Evolutionary conservation across 345 rosid species (phyloP).

Genomic region (Carallia brachiata): DNA sequence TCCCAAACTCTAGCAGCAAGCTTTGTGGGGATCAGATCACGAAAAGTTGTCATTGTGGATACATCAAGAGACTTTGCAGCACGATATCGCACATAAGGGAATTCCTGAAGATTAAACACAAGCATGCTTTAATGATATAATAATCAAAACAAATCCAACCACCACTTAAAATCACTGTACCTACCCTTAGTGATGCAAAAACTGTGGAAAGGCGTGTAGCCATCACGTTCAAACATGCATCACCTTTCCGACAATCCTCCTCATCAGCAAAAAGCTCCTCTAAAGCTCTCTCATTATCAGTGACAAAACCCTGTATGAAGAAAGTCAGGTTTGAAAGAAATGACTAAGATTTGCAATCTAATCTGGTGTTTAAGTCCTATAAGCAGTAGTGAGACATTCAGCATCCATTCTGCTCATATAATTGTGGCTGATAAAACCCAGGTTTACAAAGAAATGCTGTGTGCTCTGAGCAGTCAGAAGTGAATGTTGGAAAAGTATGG

Average conservation of each 20-base stretch:
- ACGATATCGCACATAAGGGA: slow-evolving; percentile 90
- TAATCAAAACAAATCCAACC: slow-evolving; percentile 2
- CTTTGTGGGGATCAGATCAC: slow-evolving; percentile 91
- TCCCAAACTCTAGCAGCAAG: slow-evolving; percentile 99
- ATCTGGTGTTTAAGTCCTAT: too few species aligned
- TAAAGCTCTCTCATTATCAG: slow-evolving; percentile 84
- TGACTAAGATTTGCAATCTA: not conserved
- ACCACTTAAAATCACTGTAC: slow-evolving; percentile 20
- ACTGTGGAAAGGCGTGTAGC: slow-evolving; percentile 95
- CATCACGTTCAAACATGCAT: slow-evolving; percentile 84
- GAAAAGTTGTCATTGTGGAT: slow-evolving; percentile 84
- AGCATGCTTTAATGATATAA: slow-evolving; percentile 11
- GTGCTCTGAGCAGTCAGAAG: too few species aligned
- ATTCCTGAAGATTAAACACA: slow-evolving; percentile 58
- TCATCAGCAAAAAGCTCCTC: slow-evolving; percentile 87
- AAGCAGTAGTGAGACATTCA: too few species aligned
- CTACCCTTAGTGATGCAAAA: slow-evolving; percentile 96
- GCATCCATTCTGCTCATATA: too few species aligned
- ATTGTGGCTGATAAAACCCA: too few species aligned
- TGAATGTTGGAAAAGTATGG: too few species aligned
- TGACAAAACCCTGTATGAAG: slow-evolving; percentile 70
- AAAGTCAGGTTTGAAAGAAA: slow-evolving; percentile 5
- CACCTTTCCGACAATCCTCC: slow-evolving; percentile 75
- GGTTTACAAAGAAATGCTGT: too few species aligned
- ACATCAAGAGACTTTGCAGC: slow-evolving; percentile 95